Evolutionary conservation across 1,139 yeast species (phyloP), one percentile per base, ranked within the genome.

Genomic region (Lodderomyces beijingensis): DNA sequence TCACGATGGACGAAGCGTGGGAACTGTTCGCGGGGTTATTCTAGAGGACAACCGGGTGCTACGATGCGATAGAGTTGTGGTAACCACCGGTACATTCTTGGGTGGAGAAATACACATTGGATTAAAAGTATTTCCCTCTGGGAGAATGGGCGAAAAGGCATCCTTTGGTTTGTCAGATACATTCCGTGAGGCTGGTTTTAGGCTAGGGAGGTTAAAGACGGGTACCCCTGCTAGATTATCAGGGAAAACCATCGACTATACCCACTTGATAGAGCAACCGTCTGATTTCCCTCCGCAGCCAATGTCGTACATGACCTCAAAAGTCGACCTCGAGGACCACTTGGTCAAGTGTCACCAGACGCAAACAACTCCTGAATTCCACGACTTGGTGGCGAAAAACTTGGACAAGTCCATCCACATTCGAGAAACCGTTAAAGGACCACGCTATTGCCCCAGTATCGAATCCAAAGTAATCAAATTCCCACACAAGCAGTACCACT

Each of bases 61-160:
- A 7, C 64, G 62, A 22, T 74, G 93, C 29, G 62, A 72, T 0
- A 74, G 74, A 39, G 89, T 91, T 3, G 89, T 93, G 10, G 78
- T 93, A 11, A 88, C 98, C 0, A 93, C 98, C 0, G 99, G 99
- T 0, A 93, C 99, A 0, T 93, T 93, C 49, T 67, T 93, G 17
- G 83, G 95, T 4, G 98, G 87, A 1, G 98, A 93, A 53, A 87
- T 91, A 30, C 98, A 93, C 53, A 77, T 93, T 40, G 99, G 99
- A 0, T 52, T 86, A 41, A 74, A 71, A 30, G 72, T 73, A 0
- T 79, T 71, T 50, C 96, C 97, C 0, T 84, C 96, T 0, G 99
- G 99, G 0, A 69, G 99, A 44, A 80, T 91, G 28, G 96, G 96
- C 2, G 99, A 93, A 59, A 75, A 70, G 9, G 94, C 97, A 1